phyloP scores from a whole-genome alignment of 1,139 yeast species.

The Petasospora rhodanensis region DNA sequence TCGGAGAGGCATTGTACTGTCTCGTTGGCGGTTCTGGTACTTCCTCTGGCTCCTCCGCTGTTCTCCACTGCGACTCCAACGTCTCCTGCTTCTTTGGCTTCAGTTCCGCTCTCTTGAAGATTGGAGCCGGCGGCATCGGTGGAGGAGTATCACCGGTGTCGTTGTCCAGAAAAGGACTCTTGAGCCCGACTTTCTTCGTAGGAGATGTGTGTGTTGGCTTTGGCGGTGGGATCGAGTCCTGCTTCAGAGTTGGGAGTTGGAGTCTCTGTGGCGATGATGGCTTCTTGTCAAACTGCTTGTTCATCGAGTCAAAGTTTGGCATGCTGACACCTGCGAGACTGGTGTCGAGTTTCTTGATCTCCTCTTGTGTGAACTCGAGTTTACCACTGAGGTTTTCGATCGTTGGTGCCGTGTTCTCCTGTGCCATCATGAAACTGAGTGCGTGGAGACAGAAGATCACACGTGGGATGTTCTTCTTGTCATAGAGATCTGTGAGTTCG shows the following conservation, averaged over 20 bases:
- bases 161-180: constrained; percentile 15
- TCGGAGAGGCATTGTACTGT: constrained; percentile 28
- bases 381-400: constrained; percentile 63
- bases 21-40: constrained; percentile 6
- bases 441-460: constrained; percentile 95
- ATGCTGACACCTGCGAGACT: constrained; percentile 57
- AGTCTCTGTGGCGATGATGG: constrained; percentile 9
- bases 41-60: constrained; percentile 3
- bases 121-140: constrained; percentile 8
- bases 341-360: constrained; percentile 63
- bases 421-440: constrained; percentile 64
- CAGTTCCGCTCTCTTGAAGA: constrained; percentile 6
- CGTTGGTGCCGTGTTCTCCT: constrained; percentile 43
- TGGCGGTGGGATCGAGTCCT: constrained; percentile 3
- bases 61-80: too few species aligned
- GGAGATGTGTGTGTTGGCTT: constrained; percentile 2
- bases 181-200: constrained; percentile 2
- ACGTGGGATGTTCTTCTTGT: constrained; percentile 87
- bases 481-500: constrained; percentile 89
- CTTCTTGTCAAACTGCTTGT: constrained; percentile 21
- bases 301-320: constrained; percentile 52
- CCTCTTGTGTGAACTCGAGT: constrained; percentile 60
- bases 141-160: constrained; percentile 7
- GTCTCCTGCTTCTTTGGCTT: too few species aligned
- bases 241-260: constrained; percentile 6